These are phyloP conservation scores for Candida stauntonica DNA, from an alignment of 805 yeast genomes.

Conservation along the genomic window DNA sequence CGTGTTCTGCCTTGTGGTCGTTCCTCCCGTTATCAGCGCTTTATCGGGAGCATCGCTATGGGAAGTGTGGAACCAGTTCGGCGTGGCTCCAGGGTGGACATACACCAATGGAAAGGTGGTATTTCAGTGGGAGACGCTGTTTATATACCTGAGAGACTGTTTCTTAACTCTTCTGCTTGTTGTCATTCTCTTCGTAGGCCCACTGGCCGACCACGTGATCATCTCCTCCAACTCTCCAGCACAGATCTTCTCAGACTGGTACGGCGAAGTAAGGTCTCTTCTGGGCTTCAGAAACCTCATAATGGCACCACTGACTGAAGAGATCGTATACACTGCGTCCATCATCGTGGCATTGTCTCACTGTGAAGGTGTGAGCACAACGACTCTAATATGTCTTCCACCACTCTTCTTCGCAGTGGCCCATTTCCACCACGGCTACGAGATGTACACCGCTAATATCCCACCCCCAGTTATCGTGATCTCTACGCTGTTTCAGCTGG, in stretches of 20 bases:
- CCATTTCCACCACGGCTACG: conserved; percentile 71
- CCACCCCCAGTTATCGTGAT: conserved; percentile 32
- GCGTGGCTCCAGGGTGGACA: conserved; percentile 35
- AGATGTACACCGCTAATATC: conserved; percentile 32
- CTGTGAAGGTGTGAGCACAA: conserved; percentile 13
- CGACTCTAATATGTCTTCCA: conserved; percentile 34
- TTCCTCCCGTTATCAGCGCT: conserved; percentile 12
- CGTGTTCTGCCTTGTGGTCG: background rate
- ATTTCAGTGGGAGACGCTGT: conserved; percentile 3
- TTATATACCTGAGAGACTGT: conserved; percentile 17
- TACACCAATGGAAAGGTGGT: conserved; percentile 1
- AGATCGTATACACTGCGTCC: conserved; percentile 58
- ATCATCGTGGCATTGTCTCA: conserved; percentile 32
- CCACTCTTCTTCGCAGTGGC: conserved; percentile 75
- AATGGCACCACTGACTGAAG: conserved; percentile 78
- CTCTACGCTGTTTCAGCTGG: conserved; percentile 46
- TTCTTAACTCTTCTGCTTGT: conserved; percentile 29
- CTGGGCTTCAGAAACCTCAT: conserved; percentile 52
- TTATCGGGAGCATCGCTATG: conserved; percentile 6
- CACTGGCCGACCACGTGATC: conserved; percentile 34
- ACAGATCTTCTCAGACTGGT: conserved; percentile 20
- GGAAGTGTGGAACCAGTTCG: conserved; percentile 24
- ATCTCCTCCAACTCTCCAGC: conserved; percentile 14
- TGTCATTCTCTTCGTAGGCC: conserved; percentile 44
- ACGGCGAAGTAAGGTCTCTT: conserved; percentile 26